Conservation (phyloP, 345 rosid species). For the Tarenaya hassleriana region DNA sequence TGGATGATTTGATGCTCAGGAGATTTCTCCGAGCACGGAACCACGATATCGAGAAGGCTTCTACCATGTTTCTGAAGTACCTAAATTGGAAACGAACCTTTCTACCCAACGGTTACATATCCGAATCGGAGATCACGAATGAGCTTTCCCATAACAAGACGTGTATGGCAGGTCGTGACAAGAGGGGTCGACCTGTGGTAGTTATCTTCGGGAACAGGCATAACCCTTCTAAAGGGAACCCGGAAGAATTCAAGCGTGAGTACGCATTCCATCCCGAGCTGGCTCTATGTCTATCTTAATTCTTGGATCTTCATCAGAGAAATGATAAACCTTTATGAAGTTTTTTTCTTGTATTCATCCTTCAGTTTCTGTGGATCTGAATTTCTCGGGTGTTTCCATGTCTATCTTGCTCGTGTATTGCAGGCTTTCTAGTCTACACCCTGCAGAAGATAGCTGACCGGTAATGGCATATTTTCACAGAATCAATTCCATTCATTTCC, state of each 20-base stretch:
- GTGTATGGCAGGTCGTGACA: slow-evolving; percentile 73
- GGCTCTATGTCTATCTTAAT: too few species aligned
- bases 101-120: slow-evolving; percentile 53
- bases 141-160: slow-evolving; percentile 61
- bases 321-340: too few species aligned
- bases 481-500: too few species aligned
- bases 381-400: background rate
- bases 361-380: too few species aligned
- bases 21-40: slow-evolving; percentile 88
- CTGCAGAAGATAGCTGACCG: slow-evolving; percentile 66
- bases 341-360: too few species aligned
- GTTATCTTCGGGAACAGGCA: slow-evolving; percentile 56
- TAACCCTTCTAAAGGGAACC: slow-evolving; percentile 50
- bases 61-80: slow-evolving; percentile 58
- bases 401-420: background rate
- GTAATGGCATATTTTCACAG: slow-evolving; percentile 22
- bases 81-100: slow-evolving; percentile 56
- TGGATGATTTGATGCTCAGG: slow-evolving; percentile 68
- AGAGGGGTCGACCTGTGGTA: slow-evolving; percentile 58
- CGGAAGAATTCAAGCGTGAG: slow-evolving; percentile 80
- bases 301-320: background rate
- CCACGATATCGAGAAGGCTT: slow-evolving; percentile 79
- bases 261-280: background rate
- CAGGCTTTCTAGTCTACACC: slow-evolving; percentile 61
- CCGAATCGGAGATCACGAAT: slow-evolving; percentile 46